Evolutionary conservation across 2,329 filamentous ascomycete species (phyloP), one percentile per base, ranked within the genome.

Genomic region (Scleromitrula shiraiana): DNA sequence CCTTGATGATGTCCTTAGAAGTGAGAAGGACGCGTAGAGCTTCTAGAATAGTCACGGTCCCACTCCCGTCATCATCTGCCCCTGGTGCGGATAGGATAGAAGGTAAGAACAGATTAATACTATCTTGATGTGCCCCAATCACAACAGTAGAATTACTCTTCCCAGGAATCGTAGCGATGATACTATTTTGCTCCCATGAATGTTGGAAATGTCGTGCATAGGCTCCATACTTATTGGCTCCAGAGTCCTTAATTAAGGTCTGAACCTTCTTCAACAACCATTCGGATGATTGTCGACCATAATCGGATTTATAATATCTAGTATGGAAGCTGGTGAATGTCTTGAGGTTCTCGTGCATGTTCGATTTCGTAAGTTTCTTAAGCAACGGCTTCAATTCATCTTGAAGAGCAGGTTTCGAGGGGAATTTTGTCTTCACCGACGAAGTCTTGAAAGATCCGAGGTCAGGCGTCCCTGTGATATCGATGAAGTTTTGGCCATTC

Each of bases 41-140:
- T 68, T 98, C 91, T 45, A 97, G 78, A 57, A 95, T 97, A 8
- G 91, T 97, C 17, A 97, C 88, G 2, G 89, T 93, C 49, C 89
- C 89, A 57, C 85, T 89, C 54, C 90, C 91, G 63, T 96, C 91
- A 59, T 97, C 91, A 58, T 97, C 93, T n/a, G 91, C 90, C 38
- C 91, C 91, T 0, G 91, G 91, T 0, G 91, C 90, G 12, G 85
- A 78, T 27, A 96, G 75, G 29, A 95, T 72, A 2, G 84, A 87
- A 1, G 90, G 91, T 10, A 95, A 68, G 70, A 88, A 95, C 38
- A 95, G 75, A 68, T 97, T 97, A 69, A 95, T 94, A 60, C 87
- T 94, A 67, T 97, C 91, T 65, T 95, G 90, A 66, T 96, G 90
- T 1, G 90, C 89, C 44, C 91, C 90, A 56, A 96, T 83, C 19